Evolutionary conservation across 495 filamentous ascomycete genomes (phyloP).

Genomic region (Zalerion maritima): DNA sequence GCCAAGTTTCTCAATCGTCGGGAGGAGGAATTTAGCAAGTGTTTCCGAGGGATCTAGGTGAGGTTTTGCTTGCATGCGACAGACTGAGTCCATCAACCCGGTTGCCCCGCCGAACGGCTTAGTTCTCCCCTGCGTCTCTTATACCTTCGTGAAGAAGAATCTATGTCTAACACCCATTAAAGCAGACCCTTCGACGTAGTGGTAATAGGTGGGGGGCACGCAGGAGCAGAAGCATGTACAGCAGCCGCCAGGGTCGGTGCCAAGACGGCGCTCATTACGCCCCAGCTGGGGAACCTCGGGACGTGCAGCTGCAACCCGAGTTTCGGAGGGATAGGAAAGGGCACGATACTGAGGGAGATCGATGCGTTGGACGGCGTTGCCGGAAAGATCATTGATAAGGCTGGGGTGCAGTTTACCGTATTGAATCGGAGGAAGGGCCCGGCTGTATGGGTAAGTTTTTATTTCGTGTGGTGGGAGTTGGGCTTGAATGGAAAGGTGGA

Average conservation of each 20-base stretch:
- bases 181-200: constrained; percentile 75
- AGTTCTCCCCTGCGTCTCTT: no score
- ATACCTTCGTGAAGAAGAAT: no score
- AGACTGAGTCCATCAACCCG: no score
- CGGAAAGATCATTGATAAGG: constrained; percentile 82
- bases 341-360: constrained; percentile 87
- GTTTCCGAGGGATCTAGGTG: no score
- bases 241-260: constrained; percentile 84
- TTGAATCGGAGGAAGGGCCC: constrained; percentile 83
- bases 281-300: constrained; percentile 73
- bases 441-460: constrained; percentile 60
- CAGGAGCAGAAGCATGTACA: constrained; percentile 87
- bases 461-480: no score
- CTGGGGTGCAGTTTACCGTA: constrained; percentile 80
- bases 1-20: no score
- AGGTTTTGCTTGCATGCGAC: no score
- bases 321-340: constrained; percentile 97
- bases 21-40: no score
- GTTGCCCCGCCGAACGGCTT: no score
- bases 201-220: constrained; percentile 92
- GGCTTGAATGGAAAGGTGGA: no score
- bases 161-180: no score
- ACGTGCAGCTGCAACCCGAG: constrained; percentile 96
- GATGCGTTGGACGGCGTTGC: constrained; percentile 90
- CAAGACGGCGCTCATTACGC: constrained; percentile 78